Evolutionary conservation across 139 green algal genomes (phyloP), one percentile per base, ranked within the genome.

Genomic region (Limnomonas spitsbergensis): DNA sequence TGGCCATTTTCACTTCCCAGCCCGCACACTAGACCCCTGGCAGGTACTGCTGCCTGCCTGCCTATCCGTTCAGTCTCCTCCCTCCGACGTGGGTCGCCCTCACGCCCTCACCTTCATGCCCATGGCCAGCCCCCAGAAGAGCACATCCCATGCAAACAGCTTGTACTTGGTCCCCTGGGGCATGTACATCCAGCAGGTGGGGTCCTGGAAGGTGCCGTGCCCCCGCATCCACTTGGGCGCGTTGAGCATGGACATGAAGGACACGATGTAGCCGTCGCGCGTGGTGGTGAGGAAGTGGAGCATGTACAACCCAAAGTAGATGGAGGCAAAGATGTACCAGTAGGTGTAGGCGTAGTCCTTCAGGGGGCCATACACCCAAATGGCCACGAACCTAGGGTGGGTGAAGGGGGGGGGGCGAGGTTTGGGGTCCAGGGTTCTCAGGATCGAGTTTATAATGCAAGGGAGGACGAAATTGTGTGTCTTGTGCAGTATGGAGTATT

Each of bases 31-130:
- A n/a, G n/a, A n/a, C n/a, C n/a, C n/a, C n/a, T n/a, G n/a, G n/a
- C n/a, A n/a, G n/a, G n/a, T n/a, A n/a, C n/a, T n/a, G n/a, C n/a
- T n/a, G n/a, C n/a, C n/a, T n/a, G n/a, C n/a, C n/a, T n/a, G n/a
- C n/a, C n/a, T n/a, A n/a, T n/a, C n/a, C n/a, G n/a, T n/a, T n/a
- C n/a, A n/a, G n/a, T n/a, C n/a, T n/a, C n/a, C n/a, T n/a, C n/a
- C n/a, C n/a, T n/a, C n/a, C n/a, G n/a, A n/a, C n/a, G n/a, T n/a
- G n/a, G n/a, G n/a, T n/a, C n/a, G n/a, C n/a, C n/a, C n/a, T n/a
- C n/a, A n/a, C n/a, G n/a, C n/a, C n/a, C n/a, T n/a, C 47, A 88
- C 66, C 79, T 88, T 88, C 79, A 88, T 88, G 53, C 73, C 73
- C 32, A 88, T 73, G 1, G 79, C 83, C 2, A 83, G 35, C 31